These are phyloP conservation scores for Gomphus bonarii DNA, from an alignment of 1,284 basidiomycete species.

Conservation along the genomic window DNA sequence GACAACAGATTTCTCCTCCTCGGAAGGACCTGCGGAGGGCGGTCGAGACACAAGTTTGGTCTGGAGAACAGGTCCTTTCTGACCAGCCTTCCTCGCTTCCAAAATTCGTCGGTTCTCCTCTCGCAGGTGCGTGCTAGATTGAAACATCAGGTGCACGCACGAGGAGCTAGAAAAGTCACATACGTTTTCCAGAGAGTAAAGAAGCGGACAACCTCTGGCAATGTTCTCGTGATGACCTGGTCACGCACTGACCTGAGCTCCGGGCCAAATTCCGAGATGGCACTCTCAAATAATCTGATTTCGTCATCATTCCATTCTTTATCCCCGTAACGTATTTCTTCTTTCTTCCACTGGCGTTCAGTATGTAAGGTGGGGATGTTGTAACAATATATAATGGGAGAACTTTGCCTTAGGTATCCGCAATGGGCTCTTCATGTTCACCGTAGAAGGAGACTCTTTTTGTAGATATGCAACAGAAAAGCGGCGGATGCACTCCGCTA, in stretches of 20 bases:
- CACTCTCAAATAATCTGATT: slow-evolving; percentile 64
- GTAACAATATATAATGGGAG: neutral
- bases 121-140: slow-evolving; percentile 43
- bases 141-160: slow-evolving; percentile 12
- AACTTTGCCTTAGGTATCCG: slow-evolving; percentile 47
- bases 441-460: slow-evolving; percentile 41
- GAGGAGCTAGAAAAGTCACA: slow-evolving; percentile 13
- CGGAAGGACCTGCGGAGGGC: slow-evolving; percentile 34
- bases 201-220: slow-evolving; percentile 73
- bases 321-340: slow-evolving; percentile 57
- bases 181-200: slow-evolving; percentile 84
- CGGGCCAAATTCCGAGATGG: slow-evolving; percentile 57
- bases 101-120: slow-evolving; percentile 52
- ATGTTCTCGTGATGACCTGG: slow-evolving; percentile 58
- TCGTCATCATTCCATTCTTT: slow-evolving; percentile 67
- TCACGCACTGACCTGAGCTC: slow-evolving; percentile 73
- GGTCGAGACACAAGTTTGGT: slow-evolving; percentile 21
- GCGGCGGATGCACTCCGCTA: slow-evolving; percentile 60
- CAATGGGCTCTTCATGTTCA: slow-evolving; percentile 49
- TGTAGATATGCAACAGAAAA: slow-evolving; percentile 53
- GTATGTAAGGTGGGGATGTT: neutral
- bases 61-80: slow-evolving; percentile 15
- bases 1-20: slow-evolving; percentile 70
- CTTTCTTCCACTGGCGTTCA: slow-evolving; percentile 54
- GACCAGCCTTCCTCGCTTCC: slow-evolving; percentile 27